Conservation (phyloP, 176 grass and related monocot genomes). For the Echinochloa phyllopogon region DNA sequence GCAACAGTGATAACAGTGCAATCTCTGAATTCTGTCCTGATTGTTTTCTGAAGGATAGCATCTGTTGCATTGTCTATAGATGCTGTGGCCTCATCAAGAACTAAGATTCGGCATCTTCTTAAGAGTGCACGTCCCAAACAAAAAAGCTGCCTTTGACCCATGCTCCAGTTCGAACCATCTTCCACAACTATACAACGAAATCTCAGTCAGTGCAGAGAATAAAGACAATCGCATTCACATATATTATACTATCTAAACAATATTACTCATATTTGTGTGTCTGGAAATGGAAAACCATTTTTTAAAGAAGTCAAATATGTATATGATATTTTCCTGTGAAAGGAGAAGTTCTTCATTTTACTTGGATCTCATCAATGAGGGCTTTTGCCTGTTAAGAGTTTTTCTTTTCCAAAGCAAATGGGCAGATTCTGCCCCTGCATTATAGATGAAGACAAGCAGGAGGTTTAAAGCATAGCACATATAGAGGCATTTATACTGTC, state of each 20-base stretch:
- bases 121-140: slow-evolving; percentile 85
- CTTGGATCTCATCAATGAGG: neutral
- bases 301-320: neutral
- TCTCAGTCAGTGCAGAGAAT: neutral
- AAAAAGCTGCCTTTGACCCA: slow-evolving; percentile 96
- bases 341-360: neutral
- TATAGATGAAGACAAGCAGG: neutral
- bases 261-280: neutral
- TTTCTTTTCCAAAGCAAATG: neutral
- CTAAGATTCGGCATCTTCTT: slow-evolving; percentile 72
- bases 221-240: no score
- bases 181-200: slow-evolving; percentile 62
- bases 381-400: neutral
- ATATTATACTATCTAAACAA: neutral
- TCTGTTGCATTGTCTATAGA: slow-evolving; percentile 95
- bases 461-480: neutral
- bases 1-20: slow-evolving; percentile 91
- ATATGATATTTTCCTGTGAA: neutral
- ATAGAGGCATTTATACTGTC: neutral
- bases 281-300: neutral
- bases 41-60: slow-evolving; percentile 85
- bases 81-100: slow-evolving; percentile 86
- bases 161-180: slow-evolving; percentile 97
- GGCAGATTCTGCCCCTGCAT: neutral
- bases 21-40: slow-evolving; percentile 75